These are phyloP conservation scores for Xylaria sp. DNA, from an alignment of 2,329 filamentous ascomycete genomes.

Conservation along the genomic window DNA sequence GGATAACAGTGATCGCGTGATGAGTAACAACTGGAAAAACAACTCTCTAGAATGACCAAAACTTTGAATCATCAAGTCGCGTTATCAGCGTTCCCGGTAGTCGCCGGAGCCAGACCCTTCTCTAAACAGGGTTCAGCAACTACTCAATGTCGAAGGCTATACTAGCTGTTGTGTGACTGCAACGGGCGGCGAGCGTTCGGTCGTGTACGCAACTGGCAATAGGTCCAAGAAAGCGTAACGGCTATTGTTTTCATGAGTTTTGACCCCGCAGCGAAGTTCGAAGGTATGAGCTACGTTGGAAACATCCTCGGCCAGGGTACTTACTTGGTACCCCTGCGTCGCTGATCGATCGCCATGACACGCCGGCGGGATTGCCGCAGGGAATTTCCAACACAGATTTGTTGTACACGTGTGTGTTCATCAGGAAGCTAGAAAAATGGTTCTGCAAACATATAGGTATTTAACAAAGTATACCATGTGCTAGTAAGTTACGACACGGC, in stretches of 20 bases:
- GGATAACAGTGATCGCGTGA: background rate
- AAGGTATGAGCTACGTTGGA: slow-evolving; percentile 40
- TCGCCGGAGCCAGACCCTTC: slow-evolving; percentile 21
- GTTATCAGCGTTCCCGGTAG: too few species aligned
- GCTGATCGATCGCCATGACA: background rate
- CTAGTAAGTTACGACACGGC: background rate
- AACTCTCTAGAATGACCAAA: background rate
- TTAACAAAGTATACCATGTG: background rate
- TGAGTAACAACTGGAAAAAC: background rate
- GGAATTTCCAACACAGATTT: background rate
- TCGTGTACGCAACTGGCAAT: slow-evolving; percentile 46
- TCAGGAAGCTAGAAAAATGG: too few species aligned
- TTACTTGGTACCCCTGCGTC: too few species aligned
- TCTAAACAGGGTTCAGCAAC: slow-evolving; percentile 37
- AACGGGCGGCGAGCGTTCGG: slow-evolving; percentile 44
- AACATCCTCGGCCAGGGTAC: slow-evolving; percentile 37
- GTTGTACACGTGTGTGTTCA: background rate
- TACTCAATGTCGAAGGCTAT: slow-evolving; percentile 43
- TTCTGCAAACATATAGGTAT: background rate
- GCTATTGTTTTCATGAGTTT: slow-evolving; percentile 47
- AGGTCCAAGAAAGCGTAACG: slow-evolving; percentile 36
- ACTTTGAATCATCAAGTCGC: background rate
- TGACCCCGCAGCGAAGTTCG: slow-evolving; percentile 45
- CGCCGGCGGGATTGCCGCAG: background rate
- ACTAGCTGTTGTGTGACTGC: slow-evolving; percentile 39